Conservation (phyloP, 176 grass and related monocot species). For the Carex pumila region DNA sequence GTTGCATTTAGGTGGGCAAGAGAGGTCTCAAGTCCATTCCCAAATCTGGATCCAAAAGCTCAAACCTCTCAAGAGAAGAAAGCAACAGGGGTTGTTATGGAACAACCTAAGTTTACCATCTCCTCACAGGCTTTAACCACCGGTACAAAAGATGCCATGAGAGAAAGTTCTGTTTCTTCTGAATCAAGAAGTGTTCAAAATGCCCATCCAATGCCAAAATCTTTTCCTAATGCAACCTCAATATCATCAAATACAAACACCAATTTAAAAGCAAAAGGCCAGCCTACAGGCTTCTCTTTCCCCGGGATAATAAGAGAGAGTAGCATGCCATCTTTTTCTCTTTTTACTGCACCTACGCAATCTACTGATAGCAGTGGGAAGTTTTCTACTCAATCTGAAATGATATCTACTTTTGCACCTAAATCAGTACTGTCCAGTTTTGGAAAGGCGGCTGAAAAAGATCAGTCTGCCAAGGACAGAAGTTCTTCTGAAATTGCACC, state of each 20-base stretch:
- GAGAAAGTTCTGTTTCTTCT: constrained; percentile 32
- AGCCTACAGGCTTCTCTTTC: not conserved
- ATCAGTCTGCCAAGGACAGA: not conserved
- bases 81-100: constrained; percentile 26
- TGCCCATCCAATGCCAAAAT: constrained; percentile 22
- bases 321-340: not conserved
- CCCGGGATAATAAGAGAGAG: not conserved
- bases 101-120: constrained; percentile 33
- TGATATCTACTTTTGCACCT: not conserved
- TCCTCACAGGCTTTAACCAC: constrained; percentile 32
- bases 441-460: constrained; percentile 2
- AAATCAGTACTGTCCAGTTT: not conserved
- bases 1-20: constrained; percentile 81
- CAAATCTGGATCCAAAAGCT: constrained; percentile 36
- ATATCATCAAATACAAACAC: not conserved
- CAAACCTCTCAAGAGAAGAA: constrained; percentile 32
- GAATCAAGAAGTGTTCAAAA: constrained; percentile 21
- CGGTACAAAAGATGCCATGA: constrained; percentile 27
- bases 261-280: constrained; percentile 1
- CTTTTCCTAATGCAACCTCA: not conserved
- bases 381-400: not conserved
- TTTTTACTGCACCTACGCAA: not conserved
- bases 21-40: constrained; percentile 41
- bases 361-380: not conserved
- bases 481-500: not conserved